phyloP scores from a whole-genome alignment of 495 filamentous ascomycete species.

The Lasiosphaeria hispida region DNA sequence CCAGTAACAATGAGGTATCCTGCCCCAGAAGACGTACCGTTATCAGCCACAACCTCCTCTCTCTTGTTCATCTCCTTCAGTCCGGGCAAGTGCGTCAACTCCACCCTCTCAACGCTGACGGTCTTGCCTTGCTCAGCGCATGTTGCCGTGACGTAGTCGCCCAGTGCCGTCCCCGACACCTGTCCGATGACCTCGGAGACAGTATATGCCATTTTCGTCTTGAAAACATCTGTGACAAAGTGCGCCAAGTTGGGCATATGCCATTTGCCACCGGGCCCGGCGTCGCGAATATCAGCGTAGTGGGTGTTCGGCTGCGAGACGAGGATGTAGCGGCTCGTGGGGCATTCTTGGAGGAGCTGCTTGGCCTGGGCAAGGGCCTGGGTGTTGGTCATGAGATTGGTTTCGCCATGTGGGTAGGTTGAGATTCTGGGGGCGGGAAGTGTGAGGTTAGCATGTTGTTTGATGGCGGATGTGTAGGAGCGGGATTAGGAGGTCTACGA shows the following conservation, averaged over 20 bases:
- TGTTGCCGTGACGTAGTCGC: conserved; percentile 28
- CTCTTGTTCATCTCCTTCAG: conserved; percentile 44
- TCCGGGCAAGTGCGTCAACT: conserved; percentile 45
- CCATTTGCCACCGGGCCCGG: conserved; percentile 21
- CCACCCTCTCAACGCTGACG: conserved; percentile 48
- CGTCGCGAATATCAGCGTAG: conserved; percentile 57
- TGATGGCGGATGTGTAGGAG: conserved; percentile 8
- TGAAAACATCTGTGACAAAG: conserved; percentile 14
- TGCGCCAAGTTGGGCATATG: conserved; percentile 32
- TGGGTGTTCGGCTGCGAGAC: conserved; percentile 76
- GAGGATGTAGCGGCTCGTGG: conserved; percentile 75
- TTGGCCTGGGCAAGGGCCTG: conserved; percentile 40
- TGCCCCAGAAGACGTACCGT: conserved; percentile 48
- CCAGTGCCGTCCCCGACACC: conserved; percentile 44
- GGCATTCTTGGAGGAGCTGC: conserved; percentile 60
- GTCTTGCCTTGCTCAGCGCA: conserved; percentile 40
- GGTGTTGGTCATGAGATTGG: conserved; percentile 44
- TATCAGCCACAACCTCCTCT: conserved; percentile 56
- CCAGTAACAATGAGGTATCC: too few relatives aligned
- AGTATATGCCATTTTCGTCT: conserved; percentile 26
- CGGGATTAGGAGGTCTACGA: conserved; percentile 31
- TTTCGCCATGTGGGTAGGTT: conserved; percentile 19
- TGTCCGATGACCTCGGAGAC: conserved; percentile 64
- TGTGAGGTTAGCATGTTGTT: conserved; percentile 12
- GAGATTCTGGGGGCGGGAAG: conserved; percentile 29